Conservation (phyloP, 768 basidiomycete genomes). For the Russula virescens region DNA sequence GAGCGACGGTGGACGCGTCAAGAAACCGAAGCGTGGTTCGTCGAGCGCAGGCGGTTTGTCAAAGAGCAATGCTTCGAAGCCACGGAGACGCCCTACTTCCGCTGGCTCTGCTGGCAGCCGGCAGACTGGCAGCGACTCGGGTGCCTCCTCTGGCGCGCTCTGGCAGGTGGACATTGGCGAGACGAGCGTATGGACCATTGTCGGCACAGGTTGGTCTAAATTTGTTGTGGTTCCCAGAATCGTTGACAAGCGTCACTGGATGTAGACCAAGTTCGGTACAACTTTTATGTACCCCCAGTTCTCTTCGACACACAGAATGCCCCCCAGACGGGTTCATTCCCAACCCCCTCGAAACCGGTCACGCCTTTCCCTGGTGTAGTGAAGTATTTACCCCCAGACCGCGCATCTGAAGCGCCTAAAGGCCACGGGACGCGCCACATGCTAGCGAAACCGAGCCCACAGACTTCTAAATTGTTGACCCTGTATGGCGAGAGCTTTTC, state of each 20-base stretch:
- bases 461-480: conserved; percentile 74
- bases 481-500: conserved; percentile 87
- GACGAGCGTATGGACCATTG: conserved; percentile 92
- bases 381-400: conserved; percentile 87
- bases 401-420: conserved; percentile 78
- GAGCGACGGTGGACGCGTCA: conserved; percentile 81
- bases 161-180: conserved; percentile 92
- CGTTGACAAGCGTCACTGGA: background rate
- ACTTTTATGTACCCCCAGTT: conserved; percentile 86
- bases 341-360: conserved; percentile 73
- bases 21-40: conserved; percentile 70
- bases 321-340: conserved; percentile 66
- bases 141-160: conserved; percentile 69
- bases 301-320: conserved; percentile 76
- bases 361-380: conserved; percentile 84
- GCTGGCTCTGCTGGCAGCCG: conserved; percentile 44
- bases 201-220: conserved; percentile 67
- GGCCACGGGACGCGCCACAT: conserved; percentile 61
- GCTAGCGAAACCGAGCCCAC: conserved; percentile 71
- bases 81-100: conserved; percentile 69
- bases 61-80: conserved; percentile 49
- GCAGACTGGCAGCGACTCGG: conserved; percentile 62
- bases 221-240: conserved; percentile 23
- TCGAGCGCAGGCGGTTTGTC: conserved; percentile 60
- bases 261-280: conserved; percentile 84